Evolutionary conservation across 495 filamentous ascomycete species (phyloP), one percentile per base, ranked within the genome.

Genomic region (Aspergillus bridgeri): DNA sequence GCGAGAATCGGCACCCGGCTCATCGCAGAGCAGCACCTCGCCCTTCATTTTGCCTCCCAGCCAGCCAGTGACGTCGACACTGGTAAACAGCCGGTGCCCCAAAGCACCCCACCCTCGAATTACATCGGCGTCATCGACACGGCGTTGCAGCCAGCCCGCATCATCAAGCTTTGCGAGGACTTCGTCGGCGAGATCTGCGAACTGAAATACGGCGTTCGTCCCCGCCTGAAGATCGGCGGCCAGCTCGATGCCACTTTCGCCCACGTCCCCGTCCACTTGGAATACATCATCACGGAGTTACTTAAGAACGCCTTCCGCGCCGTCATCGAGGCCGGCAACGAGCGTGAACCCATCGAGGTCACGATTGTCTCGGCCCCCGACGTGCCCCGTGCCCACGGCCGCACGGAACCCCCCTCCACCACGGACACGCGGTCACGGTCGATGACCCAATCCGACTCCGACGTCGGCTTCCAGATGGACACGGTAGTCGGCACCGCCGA

Each of bases 61-160:
- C 88, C 89, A 23, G 85, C 89, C 67, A 76, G 79, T 48, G 79
- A 83, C 52, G 77, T 57, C n/a, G 33, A 49, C 1, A 25, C 23
- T 0, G 43, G 59, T 1, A 25, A 24, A 5, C 51, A 58, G 7
- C 27, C 53, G 13, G 24, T 58, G 1, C 54, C 75, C 1, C 76
- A 77, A 8, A 77, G 73, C n/a, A 75, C 80, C 1, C 75, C 79
- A 23, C 73, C 83, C 9, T 82, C 84, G 0, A 86, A 85, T 53
- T 96, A 92, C 67, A 95, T 96, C 59, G 94, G 94, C n/a, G 92
- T 96, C 9, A 97, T 98, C 59, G 94, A 98, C 75, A 98, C 94
- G 0, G 86, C 87, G 1, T 75, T 98, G 20, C 89, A 86, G 23
- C 94, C 93, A 0, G 88, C 92, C 0, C 79, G 80, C 20, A 90